Conservation (phyloP, 2,329 filamentous ascomycete genomes). For the Elsinoe arachidis region DNA sequence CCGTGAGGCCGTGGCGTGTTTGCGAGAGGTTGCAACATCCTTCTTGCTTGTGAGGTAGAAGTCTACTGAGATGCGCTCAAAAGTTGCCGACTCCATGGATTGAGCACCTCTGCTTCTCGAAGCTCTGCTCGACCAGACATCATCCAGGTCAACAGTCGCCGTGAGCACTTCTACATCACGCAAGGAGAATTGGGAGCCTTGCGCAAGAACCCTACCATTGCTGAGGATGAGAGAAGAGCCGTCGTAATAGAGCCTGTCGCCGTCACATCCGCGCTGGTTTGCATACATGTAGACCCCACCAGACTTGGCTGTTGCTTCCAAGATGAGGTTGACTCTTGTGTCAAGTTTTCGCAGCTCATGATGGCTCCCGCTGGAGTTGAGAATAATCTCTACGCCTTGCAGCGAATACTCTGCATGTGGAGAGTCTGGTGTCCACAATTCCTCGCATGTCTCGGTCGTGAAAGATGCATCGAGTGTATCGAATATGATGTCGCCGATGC, state of each 20-base stretch:
- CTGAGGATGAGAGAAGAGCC: constrained; percentile 55
- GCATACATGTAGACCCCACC: constrained; percentile 56
- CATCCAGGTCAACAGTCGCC: constrained; percentile 54
- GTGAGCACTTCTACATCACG: constrained; percentile 49
- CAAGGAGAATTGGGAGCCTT: constrained; percentile 58
- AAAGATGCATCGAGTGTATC: constrained; percentile 53
- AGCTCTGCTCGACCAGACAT: constrained; percentile 56
- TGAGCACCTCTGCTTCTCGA: constrained; percentile 51
- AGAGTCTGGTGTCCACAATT: constrained; percentile 52
- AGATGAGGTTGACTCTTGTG: constrained; percentile 53
- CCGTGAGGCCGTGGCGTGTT: constrained; percentile 39
- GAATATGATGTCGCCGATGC: constrained; percentile 62
- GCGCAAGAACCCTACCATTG: constrained; percentile 55
- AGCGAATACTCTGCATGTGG: constrained; percentile 55
- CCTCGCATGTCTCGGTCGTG: constrained; percentile 59
- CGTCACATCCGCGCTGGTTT: constrained; percentile 51
- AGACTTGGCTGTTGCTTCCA: constrained; percentile 54
- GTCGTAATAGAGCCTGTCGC: constrained; percentile 55
- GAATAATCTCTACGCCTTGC: constrained; percentile 52
- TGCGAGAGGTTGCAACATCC: constrained; percentile 28
- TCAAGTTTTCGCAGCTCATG: constrained; percentile 60
- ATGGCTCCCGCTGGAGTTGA: constrained; percentile 62
- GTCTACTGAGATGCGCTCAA: constrained; percentile 38
- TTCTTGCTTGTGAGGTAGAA: constrained; percentile 34
- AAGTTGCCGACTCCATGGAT: constrained; percentile 40